These are phyloP conservation scores for Bipolaris sorokiniana DNA, from an alignment of 2,329 filamentous ascomycete genomes.

Conservation along the genomic window DNA sequence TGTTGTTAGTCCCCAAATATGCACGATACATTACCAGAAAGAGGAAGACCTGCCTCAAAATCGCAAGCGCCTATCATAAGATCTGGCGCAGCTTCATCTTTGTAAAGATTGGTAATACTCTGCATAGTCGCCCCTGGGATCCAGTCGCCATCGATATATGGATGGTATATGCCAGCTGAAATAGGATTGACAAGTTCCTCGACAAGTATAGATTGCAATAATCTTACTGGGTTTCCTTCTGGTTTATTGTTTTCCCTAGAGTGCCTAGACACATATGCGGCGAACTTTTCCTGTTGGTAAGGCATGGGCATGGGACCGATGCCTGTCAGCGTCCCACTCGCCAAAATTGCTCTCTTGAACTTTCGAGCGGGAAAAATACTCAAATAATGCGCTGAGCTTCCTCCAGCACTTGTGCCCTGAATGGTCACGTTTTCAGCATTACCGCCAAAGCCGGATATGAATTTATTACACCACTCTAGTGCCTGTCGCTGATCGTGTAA, in stretches of 20 bases:
- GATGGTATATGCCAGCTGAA: neutral
- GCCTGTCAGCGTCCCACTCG: neutral
- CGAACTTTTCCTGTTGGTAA: neutral
- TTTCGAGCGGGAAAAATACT: neutral
- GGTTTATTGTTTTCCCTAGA: neutral
- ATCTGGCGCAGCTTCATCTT: neutral
- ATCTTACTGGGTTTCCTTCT: neutral
- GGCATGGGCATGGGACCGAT: neutral
- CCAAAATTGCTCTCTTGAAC: neutral
- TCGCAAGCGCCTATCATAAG: neutral
- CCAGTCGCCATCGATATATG: neutral
- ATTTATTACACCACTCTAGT: neutral
- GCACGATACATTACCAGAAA: neutral
- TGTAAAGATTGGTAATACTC: neutral
- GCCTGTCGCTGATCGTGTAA: neutral
- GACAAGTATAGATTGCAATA: neutral
- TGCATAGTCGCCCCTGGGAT: neutral
- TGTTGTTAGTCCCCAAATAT: neutral
- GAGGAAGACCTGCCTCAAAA: neutral
- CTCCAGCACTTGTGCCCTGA: neutral
- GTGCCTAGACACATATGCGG: neutral
- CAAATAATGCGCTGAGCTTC: neutral
- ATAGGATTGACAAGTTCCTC: neutral
- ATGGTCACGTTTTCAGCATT: neutral
- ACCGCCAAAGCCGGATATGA: neutral